A percentile compares a stretch with the other conserved stretches of the same genome.
These are phyloP conservation scores for Anthostomella pinea DNA, from an alignment of 2,329 filamentous ascomycete genomes.

Conservation along the genomic window DNA sequence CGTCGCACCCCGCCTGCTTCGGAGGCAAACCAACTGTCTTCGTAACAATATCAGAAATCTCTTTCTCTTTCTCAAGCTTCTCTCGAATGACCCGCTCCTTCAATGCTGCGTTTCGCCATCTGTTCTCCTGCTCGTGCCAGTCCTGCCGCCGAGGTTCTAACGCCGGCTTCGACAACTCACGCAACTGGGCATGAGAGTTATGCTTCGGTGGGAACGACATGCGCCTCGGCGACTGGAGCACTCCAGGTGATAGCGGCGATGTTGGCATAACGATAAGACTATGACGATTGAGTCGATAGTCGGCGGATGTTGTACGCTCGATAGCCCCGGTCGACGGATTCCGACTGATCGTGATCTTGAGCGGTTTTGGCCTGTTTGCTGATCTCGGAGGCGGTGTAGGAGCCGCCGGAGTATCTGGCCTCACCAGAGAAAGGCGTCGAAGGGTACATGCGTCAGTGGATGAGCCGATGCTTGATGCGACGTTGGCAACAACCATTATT, in stretches of 20 bases:
- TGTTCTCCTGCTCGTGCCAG: slow-evolving; percentile 9
- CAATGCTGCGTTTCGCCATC: slow-evolving; percentile 10
- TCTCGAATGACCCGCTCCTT: slow-evolving; percentile 19
- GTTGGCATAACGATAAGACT: slow-evolving; percentile 21
- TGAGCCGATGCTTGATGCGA: slow-evolving; percentile 13
- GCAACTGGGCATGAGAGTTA: neutral
- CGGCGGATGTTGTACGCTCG: slow-evolving; percentile 14
- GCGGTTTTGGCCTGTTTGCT: slow-evolving; percentile 13
- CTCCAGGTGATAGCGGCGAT: slow-evolving; percentile 16
- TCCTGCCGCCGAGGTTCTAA: slow-evolving; percentile 7
- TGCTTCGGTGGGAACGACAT: slow-evolving; percentile 15
- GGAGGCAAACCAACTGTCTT: slow-evolving; percentile 15
- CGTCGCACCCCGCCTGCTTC: slow-evolving; percentile 1
- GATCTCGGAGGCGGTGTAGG: slow-evolving; percentile 9
- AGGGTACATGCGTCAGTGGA: slow-evolving; percentile 11
- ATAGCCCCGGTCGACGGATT: slow-evolving; percentile 22
- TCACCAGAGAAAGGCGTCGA: slow-evolving; percentile 5
- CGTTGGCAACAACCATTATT: slow-evolving; percentile 25
- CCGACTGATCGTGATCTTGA: slow-evolving; percentile 23
- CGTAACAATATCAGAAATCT: slow-evolving; percentile 21
- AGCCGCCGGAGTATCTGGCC: slow-evolving; percentile 7
- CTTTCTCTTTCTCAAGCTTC: slow-evolving; percentile 21
- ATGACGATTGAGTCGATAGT: slow-evolving; percentile 15
- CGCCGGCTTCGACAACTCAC: slow-evolving; percentile 1
- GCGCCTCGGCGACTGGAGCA: slow-evolving; percentile 6